phyloP scores from a whole-genome alignment of 768 basidiomycete genomes.

The Tricholoma sp. region DNA sequence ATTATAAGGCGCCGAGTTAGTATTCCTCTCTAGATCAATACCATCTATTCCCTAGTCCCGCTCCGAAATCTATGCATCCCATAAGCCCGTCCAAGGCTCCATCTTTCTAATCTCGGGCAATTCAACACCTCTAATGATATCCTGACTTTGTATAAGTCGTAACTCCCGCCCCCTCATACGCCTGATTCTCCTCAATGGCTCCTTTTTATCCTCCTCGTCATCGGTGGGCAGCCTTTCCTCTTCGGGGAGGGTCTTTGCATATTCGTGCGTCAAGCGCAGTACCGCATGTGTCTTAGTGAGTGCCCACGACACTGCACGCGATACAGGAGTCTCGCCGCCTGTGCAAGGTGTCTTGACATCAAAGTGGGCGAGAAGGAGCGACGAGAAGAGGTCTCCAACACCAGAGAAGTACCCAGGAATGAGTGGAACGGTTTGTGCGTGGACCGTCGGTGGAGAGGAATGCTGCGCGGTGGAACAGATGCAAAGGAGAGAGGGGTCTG shows the following conservation, averaged over 20 bases:
- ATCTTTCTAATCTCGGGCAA: conserved; percentile 28
- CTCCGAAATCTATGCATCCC: conserved; percentile 18
- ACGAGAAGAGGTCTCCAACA: conserved; percentile 95
- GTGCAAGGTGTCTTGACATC: conserved; percentile 19
- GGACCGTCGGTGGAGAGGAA: conserved; percentile 35
- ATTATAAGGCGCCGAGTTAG: neutral
- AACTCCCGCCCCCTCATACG: conserved; percentile 87
- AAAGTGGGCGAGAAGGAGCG: conserved; percentile 83
- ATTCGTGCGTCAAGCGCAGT: conserved; percentile 53
- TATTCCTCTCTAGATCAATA: neutral
- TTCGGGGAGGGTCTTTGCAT: conserved; percentile 52
- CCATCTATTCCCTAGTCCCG: neutral
- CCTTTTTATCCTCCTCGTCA: conserved; percentile 64
- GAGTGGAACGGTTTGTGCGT: conserved; percentile 68
- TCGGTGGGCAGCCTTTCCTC: conserved; percentile 61
- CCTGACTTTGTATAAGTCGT: conserved; percentile 73
- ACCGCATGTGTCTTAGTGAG: conserved; percentile 75
- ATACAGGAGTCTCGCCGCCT: conserved; percentile 32
- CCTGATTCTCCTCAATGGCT: conserved; percentile 59
- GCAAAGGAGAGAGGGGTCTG: conserved; percentile 64
- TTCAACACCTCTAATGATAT: conserved; percentile 49
- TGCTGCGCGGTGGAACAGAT: conserved; percentile 57
- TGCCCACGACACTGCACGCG: conserved; percentile 60
- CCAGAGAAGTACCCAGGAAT: conserved; percentile 93
- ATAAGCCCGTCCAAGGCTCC: conserved; percentile 43